Evolutionary conservation across 2,329 filamentous ascomycete genomes (phyloP), one percentile per base, ranked within the genome.

Genomic region (Neurospora sp.): DNA sequence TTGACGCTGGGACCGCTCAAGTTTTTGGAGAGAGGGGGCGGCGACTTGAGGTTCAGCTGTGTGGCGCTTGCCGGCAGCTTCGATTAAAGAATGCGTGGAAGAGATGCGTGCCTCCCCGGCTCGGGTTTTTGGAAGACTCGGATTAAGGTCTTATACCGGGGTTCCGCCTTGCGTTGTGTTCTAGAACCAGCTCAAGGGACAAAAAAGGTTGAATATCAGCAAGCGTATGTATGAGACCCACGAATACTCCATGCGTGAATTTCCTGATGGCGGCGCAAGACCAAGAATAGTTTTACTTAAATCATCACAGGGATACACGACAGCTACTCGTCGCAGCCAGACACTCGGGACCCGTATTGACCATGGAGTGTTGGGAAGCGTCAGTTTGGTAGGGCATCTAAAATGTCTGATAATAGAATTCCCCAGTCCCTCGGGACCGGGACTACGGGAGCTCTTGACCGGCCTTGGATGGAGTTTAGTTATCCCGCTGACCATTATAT

Each of bases 1-100:
- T 80, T 97, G 76, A 84, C 89, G 39, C 79, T 93, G 76, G 93
- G 94, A 1, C 83, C 83, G 57, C 76, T 87, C 52, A 85, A 83
- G 79, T 88, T 88, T 73, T 75, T 89, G 68, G 84, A 86, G 79
- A 79, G 85, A 19, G 86, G 84, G 71, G 85, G 84, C 3, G 85
- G 76, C 8, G 87, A 89, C 74, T 77, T 88, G 80, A 81, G 87
- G 70, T 88, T 88, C 74, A 88, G 85, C 71, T 86, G 85, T 69
- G 84, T 88, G 41, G 85, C 85, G 68, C 74, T 88, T 71, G 86
- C 85, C 8, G 83, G 83, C 6, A 80, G 83, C 57, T 69, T 86
- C 71, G 85, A 87, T 71, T 87, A 77, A 65, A 36, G 23, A 23
- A 33, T 66, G 69, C 41, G 37, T 43, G 46, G 23, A 43, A 19